Percentiles rank a stretch among this genome's conserved stretches.
Conservation (phyloP, 805 yeast genomes). For the Jamesozyma hellenica region DNA sequence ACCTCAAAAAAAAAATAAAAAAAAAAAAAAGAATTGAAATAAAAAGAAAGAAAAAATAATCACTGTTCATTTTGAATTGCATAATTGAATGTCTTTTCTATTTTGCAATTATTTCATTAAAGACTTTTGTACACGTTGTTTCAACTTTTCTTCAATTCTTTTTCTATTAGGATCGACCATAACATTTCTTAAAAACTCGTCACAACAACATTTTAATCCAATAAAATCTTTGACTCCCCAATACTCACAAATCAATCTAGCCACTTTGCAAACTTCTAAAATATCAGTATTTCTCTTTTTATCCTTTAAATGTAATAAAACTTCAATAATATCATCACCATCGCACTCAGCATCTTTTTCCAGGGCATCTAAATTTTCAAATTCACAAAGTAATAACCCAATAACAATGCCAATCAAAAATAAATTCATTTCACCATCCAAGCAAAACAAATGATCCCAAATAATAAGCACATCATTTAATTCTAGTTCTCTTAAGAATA, state of each 20-base stretch:
- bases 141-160: conserved; percentile 20
- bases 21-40: too few species aligned
- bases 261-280: conserved; percentile 18
- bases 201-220: conserved; percentile 18
- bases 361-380: conserved; percentile 10
- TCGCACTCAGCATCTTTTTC: conserved; percentile 14
- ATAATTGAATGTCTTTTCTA: too few species aligned
- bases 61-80: too few species aligned
- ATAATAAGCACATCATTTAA: conserved; percentile 14
- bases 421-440: conserved; percentile 15
- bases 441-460: conserved; percentile 27
- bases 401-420: conserved; percentile 19
- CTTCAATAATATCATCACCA: conserved; percentile 23
- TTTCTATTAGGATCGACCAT: conserved; percentile 18
- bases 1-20: not conserved
- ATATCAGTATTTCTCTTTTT: conserved; percentile 8
- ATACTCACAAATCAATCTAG: conserved; percentile 22
- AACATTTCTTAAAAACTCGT: conserved; percentile 13
- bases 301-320: conserved; percentile 17
- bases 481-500: conserved; percentile 25
- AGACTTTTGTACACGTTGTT: conserved; percentile 17
- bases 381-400: conserved; percentile 14
- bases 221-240: conserved; percentile 13
- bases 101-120: not conserved
- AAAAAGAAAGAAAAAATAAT: too few species aligned